These are phyloP conservation scores for Penicillium pulvis DNA, from an alignment of 495 filamentous ascomycete genomes.

Conservation along the genomic window DNA sequence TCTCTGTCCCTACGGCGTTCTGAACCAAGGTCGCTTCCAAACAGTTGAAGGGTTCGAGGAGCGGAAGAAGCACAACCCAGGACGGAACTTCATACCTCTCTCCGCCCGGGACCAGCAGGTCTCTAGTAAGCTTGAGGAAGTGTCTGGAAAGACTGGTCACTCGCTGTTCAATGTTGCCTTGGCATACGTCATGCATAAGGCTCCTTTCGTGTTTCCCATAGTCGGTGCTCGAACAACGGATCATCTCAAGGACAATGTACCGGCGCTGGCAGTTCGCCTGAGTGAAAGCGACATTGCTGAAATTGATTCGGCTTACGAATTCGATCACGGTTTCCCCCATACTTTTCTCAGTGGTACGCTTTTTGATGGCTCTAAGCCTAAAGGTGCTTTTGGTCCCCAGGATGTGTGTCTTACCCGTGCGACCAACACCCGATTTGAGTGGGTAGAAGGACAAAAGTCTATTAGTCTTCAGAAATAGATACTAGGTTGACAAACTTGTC, in stretches of 20 bases:
- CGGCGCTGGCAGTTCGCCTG: constrained; percentile 57
- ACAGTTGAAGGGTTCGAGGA: constrained; percentile 25
- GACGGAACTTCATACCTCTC: constrained; percentile 15
- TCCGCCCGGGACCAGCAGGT: constrained; percentile 53
- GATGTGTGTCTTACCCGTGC: constrained; percentile 20
- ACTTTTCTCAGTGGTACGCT: constrained; percentile 19
- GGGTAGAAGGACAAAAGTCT: constrained; percentile 18
- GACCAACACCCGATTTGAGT: constrained; percentile 19
- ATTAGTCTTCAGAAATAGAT: constrained; percentile 12
- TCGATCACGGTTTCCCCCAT: constrained; percentile 62
- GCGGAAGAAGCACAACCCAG: constrained; percentile 1
- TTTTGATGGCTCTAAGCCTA: constrained; percentile 15
- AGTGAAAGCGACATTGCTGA: constrained; percentile 59
- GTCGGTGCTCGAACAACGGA: constrained; percentile 65
- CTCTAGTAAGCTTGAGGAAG: constrained; percentile 53
- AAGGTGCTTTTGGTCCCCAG: constrained; percentile 13
- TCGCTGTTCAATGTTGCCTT: constrained; percentile 47
- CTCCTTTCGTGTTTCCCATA: constrained; percentile 73
- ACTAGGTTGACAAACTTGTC: not conserved
- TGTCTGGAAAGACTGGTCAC: constrained; percentile 20
- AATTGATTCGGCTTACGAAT: constrained; percentile 60
- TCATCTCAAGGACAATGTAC: constrained; percentile 67
- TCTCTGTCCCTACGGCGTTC: constrained; percentile 61
- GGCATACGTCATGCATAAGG: constrained; percentile 57
- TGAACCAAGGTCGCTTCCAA: constrained; percentile 68